phyloP scores from a whole-genome alignment of 495 filamentous ascomycete species.

The Astrocystis sublimbata region DNA sequence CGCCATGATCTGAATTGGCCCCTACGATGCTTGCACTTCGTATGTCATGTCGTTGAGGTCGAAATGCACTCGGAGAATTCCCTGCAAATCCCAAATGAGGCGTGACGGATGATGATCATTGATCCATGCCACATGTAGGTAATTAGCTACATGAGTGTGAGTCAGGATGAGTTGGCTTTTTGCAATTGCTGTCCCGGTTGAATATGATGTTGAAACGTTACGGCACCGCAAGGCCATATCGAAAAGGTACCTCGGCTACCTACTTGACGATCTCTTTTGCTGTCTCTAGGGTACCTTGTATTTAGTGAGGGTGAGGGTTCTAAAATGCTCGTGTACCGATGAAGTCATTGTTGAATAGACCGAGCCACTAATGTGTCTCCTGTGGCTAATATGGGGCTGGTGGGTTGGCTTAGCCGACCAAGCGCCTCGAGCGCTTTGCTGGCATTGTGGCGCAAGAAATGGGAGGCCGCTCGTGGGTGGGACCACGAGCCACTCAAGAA shows the following conservation, averaged over 20 bases:
- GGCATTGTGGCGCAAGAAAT: constrained; percentile 14
- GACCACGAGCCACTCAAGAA: constrained; percentile 12
- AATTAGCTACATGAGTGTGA: neutral
- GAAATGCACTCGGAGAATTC: neutral
- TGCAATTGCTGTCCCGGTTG: neutral
- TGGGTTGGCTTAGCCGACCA: no score
- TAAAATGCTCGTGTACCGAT: neutral
- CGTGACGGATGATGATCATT: neutral
- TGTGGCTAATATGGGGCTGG: constrained; percentile 15
- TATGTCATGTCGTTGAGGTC: neutral
- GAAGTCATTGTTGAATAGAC: constrained; percentile 11
- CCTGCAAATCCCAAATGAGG: neutral
- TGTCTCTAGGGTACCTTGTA: no score
- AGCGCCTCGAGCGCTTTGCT: neutral
- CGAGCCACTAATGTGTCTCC: neutral
- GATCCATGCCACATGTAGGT: neutral
- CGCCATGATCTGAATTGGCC: neutral
- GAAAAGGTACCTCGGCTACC: no score
- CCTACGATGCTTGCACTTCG: neutral
- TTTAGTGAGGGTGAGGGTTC: no score
- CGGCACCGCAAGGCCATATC: no score
- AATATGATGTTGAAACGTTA: no score
- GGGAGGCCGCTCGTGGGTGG: constrained; percentile 21
- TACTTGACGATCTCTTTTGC: no score
- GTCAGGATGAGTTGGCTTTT: constrained; percentile 17